Conservation (phyloP, 441 rosid species). For the Eutrema salsugineum region DNA sequence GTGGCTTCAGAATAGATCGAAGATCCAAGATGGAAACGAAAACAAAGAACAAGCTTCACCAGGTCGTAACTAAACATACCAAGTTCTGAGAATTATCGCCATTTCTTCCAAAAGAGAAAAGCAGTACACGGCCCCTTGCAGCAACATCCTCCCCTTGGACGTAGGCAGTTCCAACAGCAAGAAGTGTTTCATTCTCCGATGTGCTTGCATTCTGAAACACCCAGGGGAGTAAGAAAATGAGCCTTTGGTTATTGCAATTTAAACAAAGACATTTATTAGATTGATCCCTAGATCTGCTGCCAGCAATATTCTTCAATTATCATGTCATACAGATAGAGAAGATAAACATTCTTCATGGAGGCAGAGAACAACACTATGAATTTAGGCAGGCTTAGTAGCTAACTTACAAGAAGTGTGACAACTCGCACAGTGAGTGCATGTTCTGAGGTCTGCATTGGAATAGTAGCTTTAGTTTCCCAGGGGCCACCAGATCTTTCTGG, state of each 20-base stretch:
- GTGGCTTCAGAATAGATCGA: slow-evolving; percentile 7
- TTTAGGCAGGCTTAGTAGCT: slow-evolving; percentile 20
- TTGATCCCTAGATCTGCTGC: slow-evolving; percentile 6
- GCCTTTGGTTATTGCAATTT: slow-evolving; percentile 20
- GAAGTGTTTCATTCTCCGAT: slow-evolving; percentile 79
- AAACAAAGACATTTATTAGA: background rate
- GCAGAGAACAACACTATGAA: slow-evolving; percentile 9
- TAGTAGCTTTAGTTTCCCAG: slow-evolving; percentile 96
- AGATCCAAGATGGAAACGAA: slow-evolving; percentile 9
- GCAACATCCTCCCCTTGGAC: slow-evolving; percentile 99
- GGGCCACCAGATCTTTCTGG: slow-evolving; percentile 87
- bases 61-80: slow-evolving; percentile 42
- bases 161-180: slow-evolving; percentile 96
- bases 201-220: slow-evolving; percentile 75
- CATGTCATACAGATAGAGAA: slow-evolving; percentile 9
- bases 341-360: background rate
- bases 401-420: slow-evolving; percentile 87
- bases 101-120: slow-evolving; percentile 71
- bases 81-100: slow-evolving; percentile 61
- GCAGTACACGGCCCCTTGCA: slow-evolving; percentile 91
- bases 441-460: slow-evolving; percentile 96
- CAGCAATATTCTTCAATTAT: background rate
- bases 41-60: slow-evolving; percentile 2
- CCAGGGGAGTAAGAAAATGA: slow-evolving; percentile 19
- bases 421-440: slow-evolving; percentile 94